phyloP scores from a whole-genome alignment of 352 stramenopile genomes.

The Bremia lactucae region DNA sequence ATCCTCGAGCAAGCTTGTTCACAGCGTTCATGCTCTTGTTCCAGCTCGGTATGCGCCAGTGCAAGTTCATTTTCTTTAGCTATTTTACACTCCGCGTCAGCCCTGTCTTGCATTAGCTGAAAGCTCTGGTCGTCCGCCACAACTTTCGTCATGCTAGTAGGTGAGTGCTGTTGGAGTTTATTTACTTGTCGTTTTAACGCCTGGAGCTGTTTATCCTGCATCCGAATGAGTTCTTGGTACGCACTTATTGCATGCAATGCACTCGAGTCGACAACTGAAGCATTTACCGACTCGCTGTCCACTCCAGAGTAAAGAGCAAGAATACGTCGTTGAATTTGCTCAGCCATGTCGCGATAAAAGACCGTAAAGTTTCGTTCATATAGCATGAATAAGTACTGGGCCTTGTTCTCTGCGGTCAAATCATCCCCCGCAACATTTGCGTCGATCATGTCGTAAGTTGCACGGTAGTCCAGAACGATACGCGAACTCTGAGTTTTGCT shows the following conservation, averaged over 20 bases:
- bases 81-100: too few species aligned
- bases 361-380: conserved; percentile 54
- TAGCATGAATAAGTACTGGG: conserved; percentile 48
- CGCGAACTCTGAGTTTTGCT: conserved; percentile 34
- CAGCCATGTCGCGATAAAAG: conserved; percentile 35
- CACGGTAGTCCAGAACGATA: conserved; percentile 24
- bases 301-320: conserved; percentile 50
- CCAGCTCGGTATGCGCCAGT: conserved; percentile 41
- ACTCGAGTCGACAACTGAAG: conserved; percentile 5
- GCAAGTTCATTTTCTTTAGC: too few species aligned
- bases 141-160: too few species aligned
- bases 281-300: conserved; percentile 9
- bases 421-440: conserved; percentile 2
- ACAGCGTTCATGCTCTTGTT: conserved; percentile 27
- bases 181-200: conserved; percentile 32
- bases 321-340: conserved; percentile 54
- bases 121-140: too few species aligned
- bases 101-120: too few species aligned
- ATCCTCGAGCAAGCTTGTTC: background rate
- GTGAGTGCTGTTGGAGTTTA: conserved; percentile 12
- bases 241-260: conserved; percentile 26
- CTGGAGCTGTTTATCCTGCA: conserved; percentile 67
- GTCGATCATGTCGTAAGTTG: conserved; percentile 21
- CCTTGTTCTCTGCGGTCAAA: conserved; percentile 4
- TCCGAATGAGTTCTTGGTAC: conserved; percentile 74